phyloP scores from a whole-genome alignment of 768 basidiomycete species.

The Coprinopsis sp. region DNA sequence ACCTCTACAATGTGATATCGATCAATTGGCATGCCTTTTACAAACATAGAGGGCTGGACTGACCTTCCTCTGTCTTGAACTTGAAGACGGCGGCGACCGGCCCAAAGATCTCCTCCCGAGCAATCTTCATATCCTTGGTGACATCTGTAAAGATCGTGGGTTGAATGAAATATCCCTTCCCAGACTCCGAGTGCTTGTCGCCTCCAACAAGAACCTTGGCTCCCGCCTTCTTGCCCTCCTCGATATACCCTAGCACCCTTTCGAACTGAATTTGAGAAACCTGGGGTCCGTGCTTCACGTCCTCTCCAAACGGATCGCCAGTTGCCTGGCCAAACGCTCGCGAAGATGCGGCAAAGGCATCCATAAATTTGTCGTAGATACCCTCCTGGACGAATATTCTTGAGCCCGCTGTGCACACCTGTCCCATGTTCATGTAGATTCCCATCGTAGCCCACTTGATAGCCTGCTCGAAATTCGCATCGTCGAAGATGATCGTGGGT shows the following conservation, averaged over 20 bases:
- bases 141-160: slow-evolving; percentile 75
- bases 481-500: slow-evolving; percentile 60
- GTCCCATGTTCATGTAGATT: slow-evolving; percentile 52
- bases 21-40: background rate
- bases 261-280: slow-evolving; percentile 66
- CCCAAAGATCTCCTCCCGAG: slow-evolving; percentile 74
- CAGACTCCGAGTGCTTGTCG: slow-evolving; percentile 43
- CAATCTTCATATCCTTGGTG: slow-evolving; percentile 68
- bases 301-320: slow-evolving; percentile 59
- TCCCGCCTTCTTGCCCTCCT: slow-evolving; percentile 67
- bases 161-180: slow-evolving; percentile 58
- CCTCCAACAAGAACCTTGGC: slow-evolving; percentile 67
- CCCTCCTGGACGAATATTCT: slow-evolving; percentile 76
- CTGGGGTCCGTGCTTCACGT: slow-evolving; percentile 64
- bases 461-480: slow-evolving; percentile 59
- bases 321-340: slow-evolving; percentile 43
- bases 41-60: background rate
- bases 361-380: slow-evolving; percentile 76
- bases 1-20: slow-evolving; percentile 32
- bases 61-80: slow-evolving; percentile 58
- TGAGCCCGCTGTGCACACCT: slow-evolving; percentile 76
- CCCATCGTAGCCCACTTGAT: slow-evolving; percentile 63
- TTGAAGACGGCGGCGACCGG: slow-evolving; percentile 74
- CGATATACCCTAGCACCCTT: slow-evolving; percentile 77
- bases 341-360: slow-evolving; percentile 46